Evolutionary conservation across 768 basidiomycete genomes (phyloP), one percentile per base, ranked within the genome.

Genomic region (Leccinum broughii): DNA sequence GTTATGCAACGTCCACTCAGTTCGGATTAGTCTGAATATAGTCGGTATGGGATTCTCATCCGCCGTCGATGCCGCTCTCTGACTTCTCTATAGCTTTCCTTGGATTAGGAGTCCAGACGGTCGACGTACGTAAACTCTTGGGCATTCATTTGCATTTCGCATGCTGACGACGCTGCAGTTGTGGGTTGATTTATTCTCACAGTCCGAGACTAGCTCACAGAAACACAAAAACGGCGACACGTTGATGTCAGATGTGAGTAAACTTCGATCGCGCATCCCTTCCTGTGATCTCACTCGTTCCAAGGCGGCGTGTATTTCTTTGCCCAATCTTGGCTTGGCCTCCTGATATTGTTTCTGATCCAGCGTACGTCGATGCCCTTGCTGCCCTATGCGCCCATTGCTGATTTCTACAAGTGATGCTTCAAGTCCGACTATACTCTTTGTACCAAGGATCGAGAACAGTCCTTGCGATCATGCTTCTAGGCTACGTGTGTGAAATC

Each of bases 391-490:
- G n/a, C 20, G 11, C 15, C 13, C n/a, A 11, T 35, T 32, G 4
- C 30, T 57, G 17, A 67, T 15, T 1, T n/a, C 7, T 9, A n/a
- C 26, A 41, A 66, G 62, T 67, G 7, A 49, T 66, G 44, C 62
- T 67, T 54, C 65, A 64, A 58, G 59, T 46, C 39, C 62, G 62
- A 15, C 24, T 67, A 20, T 64, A 67, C 14, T 41, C 62, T 4
- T 39, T 64, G 48, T 66, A 61, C 30, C 46, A 28, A 41, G 15
- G 50, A 32, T 67, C 66, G 3, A 58, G 34, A 10, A 46, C 48
- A 4, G 15, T 67, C n/a, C 20, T 64, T 6, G 28, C 44, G 1
- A 7, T 66, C 32, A 61, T 67, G 65, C 15, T 32, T n/a, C 30
- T 51, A 6, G 57, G 62, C n/a, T 67, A 51, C 7, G 4, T 67